Evolutionary conservation across 768 basidiomycete species (phyloP).

Genomic region (Suillus plorans): DNA sequence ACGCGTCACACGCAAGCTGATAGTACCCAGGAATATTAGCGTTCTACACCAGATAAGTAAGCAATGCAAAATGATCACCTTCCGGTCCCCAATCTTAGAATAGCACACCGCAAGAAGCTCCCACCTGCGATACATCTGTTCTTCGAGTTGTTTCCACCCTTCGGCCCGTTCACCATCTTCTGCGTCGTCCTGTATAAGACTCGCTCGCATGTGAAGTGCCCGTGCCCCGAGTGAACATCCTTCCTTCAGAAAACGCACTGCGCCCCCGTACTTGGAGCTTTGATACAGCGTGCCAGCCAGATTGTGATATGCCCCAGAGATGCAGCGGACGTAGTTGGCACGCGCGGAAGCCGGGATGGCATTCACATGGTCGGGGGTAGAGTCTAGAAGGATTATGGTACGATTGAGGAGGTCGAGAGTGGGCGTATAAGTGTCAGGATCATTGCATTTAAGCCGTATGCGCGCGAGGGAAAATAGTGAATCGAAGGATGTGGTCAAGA

Average conservation of each 20-base stretch:
- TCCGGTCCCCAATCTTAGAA: constrained; percentile 73
- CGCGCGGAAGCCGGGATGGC: constrained; percentile 25
- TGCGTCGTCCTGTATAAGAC: constrained; percentile 14
- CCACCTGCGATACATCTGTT: constrained; percentile 70
- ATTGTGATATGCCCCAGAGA: constrained; percentile 72
- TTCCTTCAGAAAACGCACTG: constrained; percentile 64
- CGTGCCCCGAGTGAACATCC: constrained; percentile 55
- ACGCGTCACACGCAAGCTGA: constrained; percentile 63
- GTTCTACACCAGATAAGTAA: constrained; percentile 5
- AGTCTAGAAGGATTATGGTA: constrained; percentile 33
- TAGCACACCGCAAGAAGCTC: constrained; percentile 81
- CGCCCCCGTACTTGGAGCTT: constrained; percentile 55
- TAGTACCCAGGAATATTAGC: background rate
- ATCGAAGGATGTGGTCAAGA: constrained; percentile 49
- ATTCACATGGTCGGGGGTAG: constrained; percentile 9
- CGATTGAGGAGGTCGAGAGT: constrained; percentile 48
- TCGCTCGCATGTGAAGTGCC: constrained; percentile 38
- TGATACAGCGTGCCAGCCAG: constrained; percentile 72
- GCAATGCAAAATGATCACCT: constrained; percentile 43
- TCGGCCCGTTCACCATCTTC: constrained; percentile 33
- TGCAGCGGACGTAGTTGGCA: constrained; percentile 63
- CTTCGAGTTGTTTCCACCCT: constrained; percentile 58
- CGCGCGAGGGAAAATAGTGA: constrained; percentile 56
- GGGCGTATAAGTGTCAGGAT: constrained; percentile 45
- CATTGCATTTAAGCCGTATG: constrained; percentile 35